Evolutionary conservation across 179 eudicot species (phyloP).

Genomic region (Gypsophila paniculata): DNA sequence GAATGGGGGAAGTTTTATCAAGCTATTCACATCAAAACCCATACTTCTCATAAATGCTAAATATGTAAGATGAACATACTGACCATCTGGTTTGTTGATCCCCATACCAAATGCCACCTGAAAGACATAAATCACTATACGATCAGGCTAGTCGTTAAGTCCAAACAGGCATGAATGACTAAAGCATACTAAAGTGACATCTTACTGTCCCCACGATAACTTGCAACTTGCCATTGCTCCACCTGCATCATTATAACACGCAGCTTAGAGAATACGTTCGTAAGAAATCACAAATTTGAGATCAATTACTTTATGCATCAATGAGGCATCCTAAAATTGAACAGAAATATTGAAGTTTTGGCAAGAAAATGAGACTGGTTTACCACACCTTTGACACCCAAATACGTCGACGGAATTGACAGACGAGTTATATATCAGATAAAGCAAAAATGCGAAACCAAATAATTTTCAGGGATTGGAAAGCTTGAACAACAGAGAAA

Average conservation of each 20-base stretch:
- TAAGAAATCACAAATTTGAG: constrained; percentile 9
- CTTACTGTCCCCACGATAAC: constrained; percentile 96
- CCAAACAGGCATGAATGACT: constrained; percentile 5
- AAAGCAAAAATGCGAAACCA: not conserved
- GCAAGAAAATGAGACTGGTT: not conserved
- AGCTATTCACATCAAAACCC: not conserved
- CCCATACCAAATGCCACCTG: constrained; percentile 99
- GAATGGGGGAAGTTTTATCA: not conserved
- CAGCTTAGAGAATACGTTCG: constrained; percentile 12
- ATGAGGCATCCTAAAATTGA: not conserved
- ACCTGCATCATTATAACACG: constrained; percentile 46
- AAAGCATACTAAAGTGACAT: constrained; percentile 19
- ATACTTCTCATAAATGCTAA: not conserved
- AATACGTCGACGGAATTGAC: not conserved
- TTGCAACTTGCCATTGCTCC: constrained; percentile 91
- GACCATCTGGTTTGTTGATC: constrained; percentile 97
- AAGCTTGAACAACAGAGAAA: not conserved
- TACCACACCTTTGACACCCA: constrained; percentile 15
- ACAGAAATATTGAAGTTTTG: not conserved
- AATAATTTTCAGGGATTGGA: not conserved
- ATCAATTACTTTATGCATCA: not conserved
- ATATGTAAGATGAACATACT: constrained; percentile 29
- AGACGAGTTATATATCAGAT: not conserved
- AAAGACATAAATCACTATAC: constrained; percentile 20
- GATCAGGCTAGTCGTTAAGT: constrained; percentile 9